Evolutionary conservation across 2,329 filamentous ascomycete species (phyloP).

Genomic region (Aspergillus viridinutans): DNA sequence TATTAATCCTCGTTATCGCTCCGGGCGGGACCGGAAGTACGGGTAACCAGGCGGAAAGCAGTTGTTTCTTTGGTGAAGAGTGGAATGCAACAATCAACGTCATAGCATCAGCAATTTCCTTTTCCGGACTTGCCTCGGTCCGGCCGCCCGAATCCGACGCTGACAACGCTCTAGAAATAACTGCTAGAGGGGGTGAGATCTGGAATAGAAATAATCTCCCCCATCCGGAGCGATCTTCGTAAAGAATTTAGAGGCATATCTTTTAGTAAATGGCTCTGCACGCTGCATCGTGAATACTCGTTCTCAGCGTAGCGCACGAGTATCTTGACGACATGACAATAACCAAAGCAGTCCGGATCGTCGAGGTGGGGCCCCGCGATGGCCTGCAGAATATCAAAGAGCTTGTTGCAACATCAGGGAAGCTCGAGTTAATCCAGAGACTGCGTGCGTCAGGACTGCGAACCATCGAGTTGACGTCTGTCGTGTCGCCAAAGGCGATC

Average conservation of each 20-base stretch:
- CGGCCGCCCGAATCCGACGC: neutral
- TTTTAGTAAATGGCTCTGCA: neutral
- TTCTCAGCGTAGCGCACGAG: neutral
- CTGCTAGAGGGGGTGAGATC: neutral
- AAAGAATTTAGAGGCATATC: neutral
- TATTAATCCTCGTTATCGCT: too few species aligned
- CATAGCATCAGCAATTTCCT: neutral
- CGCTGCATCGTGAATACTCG: neutral
- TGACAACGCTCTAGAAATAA: neutral
- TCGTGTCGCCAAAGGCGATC: slow-evolving; percentile 80
- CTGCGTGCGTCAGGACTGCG: slow-evolving; percentile 64
- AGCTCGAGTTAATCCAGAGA: slow-evolving; percentile 69
- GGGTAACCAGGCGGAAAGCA: neutral
- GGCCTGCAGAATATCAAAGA: slow-evolving; percentile 83
- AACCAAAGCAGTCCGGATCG: slow-evolving; percentile 50
- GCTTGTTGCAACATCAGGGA: slow-evolving; percentile 65
- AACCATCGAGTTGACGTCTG: slow-evolving; percentile 76
- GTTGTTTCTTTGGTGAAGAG: neutral
- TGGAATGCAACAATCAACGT: neutral
- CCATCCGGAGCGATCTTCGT: neutral
- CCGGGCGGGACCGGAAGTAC: neutral
- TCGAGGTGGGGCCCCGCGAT: slow-evolving; percentile 81
- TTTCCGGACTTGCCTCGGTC: neutral
- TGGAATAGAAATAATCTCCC: neutral
- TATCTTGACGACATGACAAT: neutral